Base-by-base conservation (phyloP, 257 asterid species). In the Gardenia jasminoides region DNA sequence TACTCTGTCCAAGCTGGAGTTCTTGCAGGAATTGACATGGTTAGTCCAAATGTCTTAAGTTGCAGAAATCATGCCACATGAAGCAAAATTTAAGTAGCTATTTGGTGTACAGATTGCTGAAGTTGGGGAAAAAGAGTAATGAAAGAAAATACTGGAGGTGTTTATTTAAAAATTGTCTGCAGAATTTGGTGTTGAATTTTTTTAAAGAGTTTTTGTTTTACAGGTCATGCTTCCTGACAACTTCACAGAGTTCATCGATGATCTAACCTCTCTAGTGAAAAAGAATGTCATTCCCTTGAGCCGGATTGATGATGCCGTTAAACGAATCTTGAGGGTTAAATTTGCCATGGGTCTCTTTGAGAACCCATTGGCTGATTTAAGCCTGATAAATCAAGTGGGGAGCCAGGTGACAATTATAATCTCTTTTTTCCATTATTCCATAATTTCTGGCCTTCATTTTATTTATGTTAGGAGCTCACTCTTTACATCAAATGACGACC, bases 1-100 rank as follows among this genome's bases (percentile, higher is more conserved):
- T 91, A 90, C 67, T 94, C 98, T n/a, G 92, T 94, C 84, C 84
- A 87, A 76, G 96, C 96, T 8, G 97, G 97, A 83, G 79, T 92
- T 74, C 88, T 80, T 44, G 96, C 97, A 15, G 98, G 98, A 78
- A 89, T 91, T 1, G 98, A 94, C 84, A 92, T 94, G 98, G 98
- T 93, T 74, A 83, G 91, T 84, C 39, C 39, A 36, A 30, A 2
- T 58, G n/a, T 28, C 19, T 26, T 28, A 43, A n/a, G 6, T 13
- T 26, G 31, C 72, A 16, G 48, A n/a, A 75, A n/a, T 31, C 1
- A 82, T 86, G 9, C 79, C 85, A 9, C 82, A 78, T 39, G 16
- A 7, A 78, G 31, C 54, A 62, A 4, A 2, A 26, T 10, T 62
- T 24, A 9, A 0, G 2, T 7, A 24, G 31, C n/a, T 1, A 1